Conservation (phyloP, 75 land plant genomes). For the Larix kaempferi region DNA sequence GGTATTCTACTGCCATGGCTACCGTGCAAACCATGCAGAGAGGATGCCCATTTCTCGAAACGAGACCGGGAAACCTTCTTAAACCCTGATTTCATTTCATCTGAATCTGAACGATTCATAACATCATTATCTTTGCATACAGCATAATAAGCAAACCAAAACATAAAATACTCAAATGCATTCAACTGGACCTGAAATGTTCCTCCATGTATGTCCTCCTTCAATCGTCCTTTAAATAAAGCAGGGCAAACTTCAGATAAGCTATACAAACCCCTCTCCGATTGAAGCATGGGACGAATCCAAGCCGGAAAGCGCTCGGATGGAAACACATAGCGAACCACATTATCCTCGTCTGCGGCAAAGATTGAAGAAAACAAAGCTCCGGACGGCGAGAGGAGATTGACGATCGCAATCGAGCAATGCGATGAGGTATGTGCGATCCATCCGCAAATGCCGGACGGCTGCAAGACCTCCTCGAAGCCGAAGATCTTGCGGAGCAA, state of each 20-base stretch:
- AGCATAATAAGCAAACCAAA: slow-evolving; percentile 97
- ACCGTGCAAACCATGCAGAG: no score
- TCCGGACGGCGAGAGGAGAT: slow-evolving; percentile 66
- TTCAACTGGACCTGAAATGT: slow-evolving; percentile 58
- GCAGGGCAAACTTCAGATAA: slow-evolving; percentile 47
- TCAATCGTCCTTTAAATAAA: slow-evolving; percentile 47
- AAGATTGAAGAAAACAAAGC: slow-evolving; percentile 49
- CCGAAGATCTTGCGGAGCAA: slow-evolving; percentile 74
- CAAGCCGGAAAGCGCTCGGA: slow-evolving; percentile 77
- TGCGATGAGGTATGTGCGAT: slow-evolving; percentile 39
- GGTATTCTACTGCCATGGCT: no score
- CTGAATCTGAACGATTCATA: background rate
- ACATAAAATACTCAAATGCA: slow-evolving; percentile 86
- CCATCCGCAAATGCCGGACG: slow-evolving; percentile 49
- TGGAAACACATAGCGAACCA: slow-evolving; percentile 81
- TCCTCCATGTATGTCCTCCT: slow-evolving; percentile 40
- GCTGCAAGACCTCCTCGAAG: slow-evolving; percentile 38
- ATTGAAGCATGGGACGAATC: slow-evolving; percentile 38
- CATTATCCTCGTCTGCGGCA: slow-evolving; percentile 52
- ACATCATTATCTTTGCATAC: slow-evolving; percentile 49
- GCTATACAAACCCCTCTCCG: slow-evolving; percentile 27
- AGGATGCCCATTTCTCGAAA: no score
- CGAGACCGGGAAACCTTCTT: no score
- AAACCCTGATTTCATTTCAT: no score
- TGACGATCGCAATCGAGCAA: slow-evolving; percentile 40